Evolutionary conservation across 805 yeast species (phyloP).

Genomic region (Yamadazyma scolyti): DNA sequence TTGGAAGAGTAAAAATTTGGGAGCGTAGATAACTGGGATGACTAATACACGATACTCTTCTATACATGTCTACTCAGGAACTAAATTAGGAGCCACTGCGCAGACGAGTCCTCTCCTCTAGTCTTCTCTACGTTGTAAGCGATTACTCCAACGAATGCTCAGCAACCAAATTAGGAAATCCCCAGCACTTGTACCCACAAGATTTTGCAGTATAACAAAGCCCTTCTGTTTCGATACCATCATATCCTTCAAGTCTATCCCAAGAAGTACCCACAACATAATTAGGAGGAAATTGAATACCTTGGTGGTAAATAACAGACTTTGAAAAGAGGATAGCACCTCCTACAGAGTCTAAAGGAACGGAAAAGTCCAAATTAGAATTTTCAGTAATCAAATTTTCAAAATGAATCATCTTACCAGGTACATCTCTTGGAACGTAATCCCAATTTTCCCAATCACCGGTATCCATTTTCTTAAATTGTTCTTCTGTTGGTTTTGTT

Average conservation of each 20-base stretch:
- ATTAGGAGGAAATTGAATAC: conserved; percentile 43
- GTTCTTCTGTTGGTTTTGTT: conserved; percentile 25
- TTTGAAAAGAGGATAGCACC: conserved; percentile 48
- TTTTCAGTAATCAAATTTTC: conserved; percentile 10
- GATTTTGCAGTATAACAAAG: conserved; percentile 44
- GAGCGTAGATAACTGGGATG: no score
- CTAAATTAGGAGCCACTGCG: no score
- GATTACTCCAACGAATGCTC: no score
- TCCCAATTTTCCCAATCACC: conserved; percentile 27
- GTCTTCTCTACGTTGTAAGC: no score
- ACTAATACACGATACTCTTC: no score
- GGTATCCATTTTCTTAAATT: conserved; percentile 22
- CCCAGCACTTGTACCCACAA: conserved; percentile 47
- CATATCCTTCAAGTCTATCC: conserved; percentile 46
- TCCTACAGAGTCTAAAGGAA: conserved; percentile 47
- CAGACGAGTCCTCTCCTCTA: no score
- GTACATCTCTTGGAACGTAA: conserved; percentile 31
- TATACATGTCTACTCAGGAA: no score
- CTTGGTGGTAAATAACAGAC: conserved; percentile 42
- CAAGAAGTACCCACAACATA: conserved; percentile 46
- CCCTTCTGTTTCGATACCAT: conserved; percentile 55
- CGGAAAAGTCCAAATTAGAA: conserved; percentile 10
- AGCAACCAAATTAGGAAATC: conserved; percentile 45
- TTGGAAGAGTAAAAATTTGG: no score
- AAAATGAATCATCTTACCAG: conserved; percentile 26